Conservation (phyloP, 495 filamentous ascomycete genomes). For the Massariosphaeria phaeospora region DNA sequence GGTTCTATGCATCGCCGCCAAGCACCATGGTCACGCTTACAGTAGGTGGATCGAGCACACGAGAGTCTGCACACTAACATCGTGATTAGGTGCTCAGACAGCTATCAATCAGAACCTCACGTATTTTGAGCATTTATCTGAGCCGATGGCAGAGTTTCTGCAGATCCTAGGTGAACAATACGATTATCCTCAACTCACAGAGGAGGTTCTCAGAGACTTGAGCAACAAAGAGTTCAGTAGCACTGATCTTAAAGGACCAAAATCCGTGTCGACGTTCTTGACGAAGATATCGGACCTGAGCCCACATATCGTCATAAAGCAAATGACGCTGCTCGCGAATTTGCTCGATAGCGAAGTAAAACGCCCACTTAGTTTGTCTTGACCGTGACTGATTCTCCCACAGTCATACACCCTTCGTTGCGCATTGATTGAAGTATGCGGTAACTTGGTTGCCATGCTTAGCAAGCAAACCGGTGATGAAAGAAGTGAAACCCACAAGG, state of each 20-base stretch:
- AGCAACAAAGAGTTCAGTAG: conserved; percentile 97
- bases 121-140: conserved; percentile 95
- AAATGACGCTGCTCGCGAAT: conserved; percentile 90
- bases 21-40: conserved; percentile 96
- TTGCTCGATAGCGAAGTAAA: conserved; percentile 88
- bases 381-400: conserved; percentile 27
- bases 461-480: conserved; percentile 75
- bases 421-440: conserved; percentile 94
- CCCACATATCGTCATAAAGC: conserved; percentile 89
- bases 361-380: background rate
- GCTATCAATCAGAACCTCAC: conserved; percentile 95
- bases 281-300: conserved; percentile 92
- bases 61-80: too few species aligned
- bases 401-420: conserved; percentile 90
- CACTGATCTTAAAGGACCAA: conserved; percentile 90
- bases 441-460: conserved; percentile 88
- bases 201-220: conserved; percentile 87
- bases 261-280: conserved; percentile 96
- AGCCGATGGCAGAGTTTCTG: conserved; percentile 97
- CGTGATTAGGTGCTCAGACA: conserved; percentile 97
- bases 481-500: conserved; percentile 81
- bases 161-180: conserved; percentile 96
- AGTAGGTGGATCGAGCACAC: too few species aligned
- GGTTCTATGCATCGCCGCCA: conserved; percentile 91
- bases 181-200: conserved; percentile 91